phyloP scores from a whole-genome alignment of 768 basidiomycete species.

The Chalciporus sphaerocephalus region DNA sequence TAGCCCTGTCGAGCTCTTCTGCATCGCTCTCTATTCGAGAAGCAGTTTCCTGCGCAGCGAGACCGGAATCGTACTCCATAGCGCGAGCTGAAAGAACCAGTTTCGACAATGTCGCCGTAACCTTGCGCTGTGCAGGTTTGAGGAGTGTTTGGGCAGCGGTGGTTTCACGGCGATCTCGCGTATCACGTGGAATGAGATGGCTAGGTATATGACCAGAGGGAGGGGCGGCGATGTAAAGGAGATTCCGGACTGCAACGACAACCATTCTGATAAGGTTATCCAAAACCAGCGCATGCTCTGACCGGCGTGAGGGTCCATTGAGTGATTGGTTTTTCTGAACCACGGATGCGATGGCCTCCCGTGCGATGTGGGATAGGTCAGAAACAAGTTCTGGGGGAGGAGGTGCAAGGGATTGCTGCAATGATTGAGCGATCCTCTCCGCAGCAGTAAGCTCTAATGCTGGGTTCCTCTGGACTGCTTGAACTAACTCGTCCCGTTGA shows the following conservation, averaged over 20 bases:
- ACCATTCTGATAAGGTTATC: conserved; percentile 59
- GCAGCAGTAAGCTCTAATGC: conserved; percentile 54
- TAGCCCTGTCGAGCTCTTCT: conserved; percentile 68
- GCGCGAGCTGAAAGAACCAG: conserved; percentile 89
- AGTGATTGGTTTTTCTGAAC: conserved; percentile 53
- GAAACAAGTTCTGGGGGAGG: conserved; percentile 54
- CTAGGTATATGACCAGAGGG: conserved; percentile 58
- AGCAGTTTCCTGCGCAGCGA: conserved; percentile 55
- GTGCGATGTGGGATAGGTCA: conserved; percentile 56
- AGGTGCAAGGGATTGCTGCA: conserved; percentile 58
- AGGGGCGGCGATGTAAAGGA: conserved; percentile 64
- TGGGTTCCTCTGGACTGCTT: conserved; percentile 16
- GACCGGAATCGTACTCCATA: conserved; percentile 74
- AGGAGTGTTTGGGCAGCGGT: conserved; percentile 53
- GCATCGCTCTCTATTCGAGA: conserved; percentile 73
- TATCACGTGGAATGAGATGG: conserved; percentile 47
- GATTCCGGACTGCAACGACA: conserved; percentile 70
- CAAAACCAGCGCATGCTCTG: conserved; percentile 55
- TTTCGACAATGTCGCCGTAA: conserved; percentile 85
- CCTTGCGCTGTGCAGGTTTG: conserved; percentile 78
- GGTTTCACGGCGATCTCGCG: conserved; percentile 41
- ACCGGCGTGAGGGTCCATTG: conserved; percentile 39
- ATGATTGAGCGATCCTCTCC: conserved; percentile 60
- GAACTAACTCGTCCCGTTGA: conserved; percentile 16
- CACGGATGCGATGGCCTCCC: conserved; percentile 59